Base-by-base conservation (phyloP, 805 yeast species). In the Kurtzmaniella fragi region DNA sequence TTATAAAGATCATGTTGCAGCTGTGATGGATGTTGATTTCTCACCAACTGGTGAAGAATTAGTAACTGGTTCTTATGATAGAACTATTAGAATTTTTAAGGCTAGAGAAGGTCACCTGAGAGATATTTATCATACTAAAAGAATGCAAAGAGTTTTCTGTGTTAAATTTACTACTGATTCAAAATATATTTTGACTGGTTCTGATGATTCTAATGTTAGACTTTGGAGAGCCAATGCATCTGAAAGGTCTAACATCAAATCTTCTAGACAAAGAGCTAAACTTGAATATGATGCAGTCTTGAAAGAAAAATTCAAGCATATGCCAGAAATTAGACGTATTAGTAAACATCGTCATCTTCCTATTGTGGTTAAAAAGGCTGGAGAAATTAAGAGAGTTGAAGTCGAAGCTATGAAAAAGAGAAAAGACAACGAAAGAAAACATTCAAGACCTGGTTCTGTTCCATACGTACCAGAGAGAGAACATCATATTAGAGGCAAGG, bases 1-100 rank as follows among this genome's bases (percentile, higher is more conserved):
- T 10, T 87, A 75, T 64, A 89, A 91, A 64, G 98, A 89, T 62
- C 99, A 93, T 61, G 96, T 91, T 30, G 83, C 95, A 35, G 96
- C 97, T 0, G 95, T 93, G 9, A 76, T 91, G 80, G 95, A 86
- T 59, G 80, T 93, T 31, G 99, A 93, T 64, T 93, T 86, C 56
- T 79, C 95, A 9, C 99, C 99, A 31, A 90, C 98, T 1, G 99
- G 99, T 50, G 89, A 89, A 57, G 98, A 91, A 62, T 67, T 93
- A 27, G 97, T 89, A 4, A 84, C 96, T 1, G 97, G 96, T 13
- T 85, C 96, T 0, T 93, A 91, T 59, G 99, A 93, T 62, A 85
- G 88, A 54, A 88, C 98, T 1, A 76, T 93, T 25, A 74, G 99
- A 50, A 80, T 93, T 14, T 93, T 67, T 64, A 79, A 80, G 38